Evolutionary conservation across 2,329 filamentous ascomycete genomes (phyloP), one percentile per base, ranked within the genome.

Genomic region (Fusarium gaditjirri): DNA sequence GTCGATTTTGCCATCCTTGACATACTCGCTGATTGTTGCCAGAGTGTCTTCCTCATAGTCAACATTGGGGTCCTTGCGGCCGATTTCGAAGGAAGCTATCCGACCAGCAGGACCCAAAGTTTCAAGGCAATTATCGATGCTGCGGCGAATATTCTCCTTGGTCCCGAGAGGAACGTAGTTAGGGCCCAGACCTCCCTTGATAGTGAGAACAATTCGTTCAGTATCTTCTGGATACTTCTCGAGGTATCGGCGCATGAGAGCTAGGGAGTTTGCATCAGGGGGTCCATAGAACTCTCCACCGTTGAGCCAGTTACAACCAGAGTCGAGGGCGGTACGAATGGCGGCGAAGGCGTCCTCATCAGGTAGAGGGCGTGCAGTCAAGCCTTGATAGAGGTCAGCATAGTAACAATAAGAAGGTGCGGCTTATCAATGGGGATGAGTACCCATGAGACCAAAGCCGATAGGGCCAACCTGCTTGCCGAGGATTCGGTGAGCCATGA

Each of bases 231-330:
- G 90, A 76, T 91, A 86, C 69, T 85, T 83, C 38, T 83, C 83
- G 75, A 92, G 90, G 79, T 91, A 92, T 27, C 84, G 82, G 59
- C 87, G 83, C n/a, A 92, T 79, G 33, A 92, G 82, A 53, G 86
- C 84, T 58, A 89, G 86, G 61, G 81, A 83, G 80, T 91, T 89
- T 74, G 82, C 82, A 19, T 86, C 81, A 4, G 84, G 84, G 1
- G 82, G 80, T 33, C 90, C 90, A 78, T 92, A 92, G 76, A 91
- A 86, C 75, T 91, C 87, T 70, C 86, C 89, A 33, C 83, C 88
- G 72, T 91, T 90, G 86, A 89, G 89, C 64, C 84, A 84, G 61
- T 75, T 73, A 54, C 80, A 81, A 59, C 84, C 81, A 8, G 75
- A 71, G 13, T 78, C 76, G 21, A 90, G 79, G 16, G 88, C 81